A percentile compares a stretch with the other conserved stretches of the same genome.
These are phyloP conservation scores for Viola pubescens DNA, from an alignment of 441 rosid species.

Conservation along the genomic window DNA sequence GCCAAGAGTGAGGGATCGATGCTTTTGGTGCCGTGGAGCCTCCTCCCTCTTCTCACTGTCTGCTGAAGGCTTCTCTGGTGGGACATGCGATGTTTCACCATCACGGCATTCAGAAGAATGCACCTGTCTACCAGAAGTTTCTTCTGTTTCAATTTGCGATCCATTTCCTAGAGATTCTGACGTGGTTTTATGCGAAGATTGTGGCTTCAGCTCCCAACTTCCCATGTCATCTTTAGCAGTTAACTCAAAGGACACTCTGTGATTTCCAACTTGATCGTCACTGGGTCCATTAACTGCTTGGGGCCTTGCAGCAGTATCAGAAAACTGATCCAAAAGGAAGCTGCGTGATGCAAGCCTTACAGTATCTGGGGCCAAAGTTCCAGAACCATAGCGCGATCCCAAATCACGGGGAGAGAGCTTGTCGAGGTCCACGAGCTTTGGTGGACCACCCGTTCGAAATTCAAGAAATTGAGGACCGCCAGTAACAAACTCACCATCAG, in stretches of 20 bases:
- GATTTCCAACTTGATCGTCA: slow-evolving; percentile 22
- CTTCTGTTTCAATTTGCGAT: slow-evolving; percentile 15
- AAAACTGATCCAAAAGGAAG: slow-evolving; percentile 25
- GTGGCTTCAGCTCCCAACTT: slow-evolving; percentile 42
- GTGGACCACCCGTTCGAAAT: slow-evolving; percentile 50
- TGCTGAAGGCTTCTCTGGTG: slow-evolving; percentile 25
- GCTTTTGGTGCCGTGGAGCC: slow-evolving; percentile 27
- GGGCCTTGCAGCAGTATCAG: slow-evolving; percentile 21
- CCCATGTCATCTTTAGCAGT: slow-evolving; percentile 36
- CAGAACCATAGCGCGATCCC: slow-evolving; percentile 40
- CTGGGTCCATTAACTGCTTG: slow-evolving; percentile 16
- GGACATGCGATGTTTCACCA: slow-evolving; percentile 30
- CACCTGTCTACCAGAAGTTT: slow-evolving; percentile 11
- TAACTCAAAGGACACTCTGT: slow-evolving; percentile 49
- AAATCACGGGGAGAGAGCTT: slow-evolving; percentile 30
- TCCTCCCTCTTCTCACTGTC: slow-evolving; percentile 14
- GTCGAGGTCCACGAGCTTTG: slow-evolving; percentile 58
- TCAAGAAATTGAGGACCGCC: slow-evolving; percentile 39
- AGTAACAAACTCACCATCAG: slow-evolving; percentile 48
- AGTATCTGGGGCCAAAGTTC: slow-evolving; percentile 45
- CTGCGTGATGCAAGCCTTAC: slow-evolving; percentile 30
- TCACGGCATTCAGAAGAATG: slow-evolving; percentile 12
- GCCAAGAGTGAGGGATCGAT: slow-evolving; percentile 47
- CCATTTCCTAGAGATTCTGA: slow-evolving; percentile 19
- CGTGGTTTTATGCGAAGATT: slow-evolving; percentile 25